A percentile compares a stretch with the other conserved stretches of the same genome.
phyloP scores from a whole-genome alignment of 2,329 filamentous ascomycete species.

The Xylariaceae sp. region DNA sequence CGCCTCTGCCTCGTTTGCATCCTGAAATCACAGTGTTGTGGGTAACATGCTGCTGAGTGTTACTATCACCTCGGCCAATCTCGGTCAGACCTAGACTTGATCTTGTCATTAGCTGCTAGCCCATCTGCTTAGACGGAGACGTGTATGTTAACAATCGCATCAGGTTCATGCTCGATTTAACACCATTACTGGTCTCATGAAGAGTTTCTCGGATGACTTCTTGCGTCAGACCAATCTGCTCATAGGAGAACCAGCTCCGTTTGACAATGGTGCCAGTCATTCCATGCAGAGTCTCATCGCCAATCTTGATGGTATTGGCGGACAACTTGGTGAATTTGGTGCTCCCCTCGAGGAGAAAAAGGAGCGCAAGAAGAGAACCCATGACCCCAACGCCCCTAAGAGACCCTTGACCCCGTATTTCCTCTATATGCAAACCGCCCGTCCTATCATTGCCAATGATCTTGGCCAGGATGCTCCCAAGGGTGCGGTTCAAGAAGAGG shows the following conservation, averaged over 20 bases:
- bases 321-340: slow-evolving; percentile 48
- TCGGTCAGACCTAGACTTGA: not conserved
- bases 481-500: slow-evolving; percentile 85
- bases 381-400: slow-evolving; percentile 94
- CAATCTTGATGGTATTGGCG: slow-evolving; percentile 56
- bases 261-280: slow-evolving; percentile 49
- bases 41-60: not conserved
- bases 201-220: slow-evolving; percentile 80
- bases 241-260: slow-evolving; percentile 64
- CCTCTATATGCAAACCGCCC: slow-evolving; percentile 87
- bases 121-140: slow-evolving; percentile 5
- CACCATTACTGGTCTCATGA: slow-evolving; percentile 77
- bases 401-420: slow-evolving; percentile 93
- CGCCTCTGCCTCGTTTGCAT: not conserved
- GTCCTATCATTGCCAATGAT: slow-evolving; percentile 78
- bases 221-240: slow-evolving; percentile 86
- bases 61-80: too few relatives aligned
- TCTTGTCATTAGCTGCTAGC: not conserved
- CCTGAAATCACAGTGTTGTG: not conserved
- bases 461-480: slow-evolving; percentile 76
- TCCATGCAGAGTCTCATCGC: slow-evolving; percentile 45
- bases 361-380: slow-evolving; percentile 84
- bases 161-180: slow-evolving; percentile 78
- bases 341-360: slow-evolving; percentile 70
- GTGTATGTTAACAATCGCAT: slow-evolving; percentile 40